A percentile compares a stretch with the other conserved stretches of the same genome.
Conservation (phyloP, 2,329 filamentous ascomycete genomes). For the Colletotrichum liriopes region DNA sequence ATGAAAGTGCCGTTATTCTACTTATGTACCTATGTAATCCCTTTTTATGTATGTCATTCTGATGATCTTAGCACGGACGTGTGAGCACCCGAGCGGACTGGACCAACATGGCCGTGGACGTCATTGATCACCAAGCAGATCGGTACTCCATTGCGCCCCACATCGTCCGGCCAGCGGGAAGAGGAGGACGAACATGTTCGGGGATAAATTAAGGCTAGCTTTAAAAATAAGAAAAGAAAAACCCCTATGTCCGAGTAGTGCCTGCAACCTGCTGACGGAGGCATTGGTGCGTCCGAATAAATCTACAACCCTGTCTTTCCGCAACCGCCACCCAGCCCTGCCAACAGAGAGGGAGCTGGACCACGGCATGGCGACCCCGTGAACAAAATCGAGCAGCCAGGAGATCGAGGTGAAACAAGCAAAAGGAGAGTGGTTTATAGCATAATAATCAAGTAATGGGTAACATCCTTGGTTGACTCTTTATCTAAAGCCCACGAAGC, state of each 20-base stretch:
- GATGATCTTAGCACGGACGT: neutral
- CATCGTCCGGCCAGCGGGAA: neutral
- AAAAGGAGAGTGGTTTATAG: too few relatives aligned
- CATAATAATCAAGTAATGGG: neutral
- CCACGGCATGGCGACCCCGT: neutral
- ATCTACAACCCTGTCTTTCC: neutral
- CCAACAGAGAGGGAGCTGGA: neutral
- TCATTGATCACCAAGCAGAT: constrained; percentile 33
- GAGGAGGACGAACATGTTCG: neutral
- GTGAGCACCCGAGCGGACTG: neutral
- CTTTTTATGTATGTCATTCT: neutral
- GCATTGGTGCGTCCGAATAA: neutral
- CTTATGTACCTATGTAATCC: neutral
- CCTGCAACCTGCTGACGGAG: neutral
- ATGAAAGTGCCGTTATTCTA: neutral
- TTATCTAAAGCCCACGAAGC: neutral
- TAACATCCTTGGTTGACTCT: neutral
- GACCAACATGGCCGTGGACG: neutral
- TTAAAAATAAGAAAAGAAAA: neutral
- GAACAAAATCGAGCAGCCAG: neutral
- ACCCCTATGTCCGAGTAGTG: neutral
- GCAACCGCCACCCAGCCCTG: neutral
- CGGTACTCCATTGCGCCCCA: constrained; percentile 6
- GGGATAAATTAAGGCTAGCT: constrained; percentile 15
- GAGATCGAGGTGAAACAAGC: neutral